These are phyloP conservation scores for Leishmania guyanensis DNA, from an alignment of 208 protist genomes.

Conservation along the genomic window DNA sequence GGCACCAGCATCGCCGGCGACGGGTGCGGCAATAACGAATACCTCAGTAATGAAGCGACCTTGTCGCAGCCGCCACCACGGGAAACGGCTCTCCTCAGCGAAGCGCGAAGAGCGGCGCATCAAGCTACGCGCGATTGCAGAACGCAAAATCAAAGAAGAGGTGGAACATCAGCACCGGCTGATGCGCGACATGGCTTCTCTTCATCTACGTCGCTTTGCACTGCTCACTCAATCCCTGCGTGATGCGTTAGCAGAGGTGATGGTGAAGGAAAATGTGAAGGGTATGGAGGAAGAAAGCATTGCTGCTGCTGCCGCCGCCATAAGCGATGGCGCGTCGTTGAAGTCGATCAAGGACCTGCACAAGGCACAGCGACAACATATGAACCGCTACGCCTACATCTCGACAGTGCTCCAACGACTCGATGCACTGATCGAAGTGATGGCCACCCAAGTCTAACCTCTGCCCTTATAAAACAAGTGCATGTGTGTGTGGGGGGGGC, in stretches of 20 bases:
- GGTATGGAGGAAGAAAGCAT: conserved; percentile 5
- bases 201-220: conserved; percentile 45
- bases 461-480: not conserved
- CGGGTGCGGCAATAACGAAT: conserved; percentile 1
- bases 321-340: conserved; percentile 1
- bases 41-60: not conserved
- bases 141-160: conserved; percentile 28
- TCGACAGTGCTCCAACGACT: conserved; percentile 22
- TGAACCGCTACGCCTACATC: conserved; percentile 24
- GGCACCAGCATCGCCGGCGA: not conserved
- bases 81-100: conserved; percentile 7
- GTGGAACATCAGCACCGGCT: conserved; percentile 37
- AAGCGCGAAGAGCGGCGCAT: conserved; percentile 25
- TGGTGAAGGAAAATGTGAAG: conserved; percentile 19
- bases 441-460: conserved; percentile 22
- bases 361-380: conserved; percentile 19
- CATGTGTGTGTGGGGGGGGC: not conserved
- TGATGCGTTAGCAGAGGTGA: conserved; percentile 37
- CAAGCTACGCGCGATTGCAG: conserved; percentile 28
- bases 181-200: conserved; percentile 46
- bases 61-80: not conserved
- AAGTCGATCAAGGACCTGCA: conserved; percentile 23
- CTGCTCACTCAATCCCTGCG: conserved; percentile 41
- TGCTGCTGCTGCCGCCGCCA: not conserved
- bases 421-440: conserved; percentile 25